Conservation (phyloP, 176 grass and related monocot species). For the Oryza brachyantha region DNA sequence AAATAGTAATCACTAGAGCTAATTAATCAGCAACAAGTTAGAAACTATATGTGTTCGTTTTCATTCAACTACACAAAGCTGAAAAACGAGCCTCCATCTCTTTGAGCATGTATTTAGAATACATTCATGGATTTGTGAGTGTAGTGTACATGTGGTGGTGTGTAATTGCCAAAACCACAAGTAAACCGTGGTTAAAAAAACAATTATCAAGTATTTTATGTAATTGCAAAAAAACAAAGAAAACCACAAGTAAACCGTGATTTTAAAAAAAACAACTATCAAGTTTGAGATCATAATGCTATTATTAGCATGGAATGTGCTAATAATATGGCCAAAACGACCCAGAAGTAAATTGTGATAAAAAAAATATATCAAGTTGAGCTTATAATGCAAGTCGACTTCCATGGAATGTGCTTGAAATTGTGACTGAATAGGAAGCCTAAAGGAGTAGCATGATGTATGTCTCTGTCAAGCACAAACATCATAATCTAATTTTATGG, state of each 20-base stretch:
- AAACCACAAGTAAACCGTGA: neutral
- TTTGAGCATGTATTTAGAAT: no score
- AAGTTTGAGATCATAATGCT: neutral
- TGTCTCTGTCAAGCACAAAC: constrained; percentile 33
- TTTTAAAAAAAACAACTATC: neutral
- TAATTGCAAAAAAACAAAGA: neutral
- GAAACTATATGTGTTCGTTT: neutral
- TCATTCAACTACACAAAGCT: neutral
- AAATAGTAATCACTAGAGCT: neutral
- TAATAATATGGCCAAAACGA: neutral
- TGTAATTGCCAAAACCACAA: no score
- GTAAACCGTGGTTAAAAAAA: no score
- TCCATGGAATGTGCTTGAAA: constrained; percentile 20
- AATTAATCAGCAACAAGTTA: neutral
- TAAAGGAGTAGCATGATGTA: constrained; percentile 24
- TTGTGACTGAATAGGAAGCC: constrained; percentile 12
- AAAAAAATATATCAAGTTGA: neutral
- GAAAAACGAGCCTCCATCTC: no score
- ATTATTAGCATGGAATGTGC: neutral
- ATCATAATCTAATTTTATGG: constrained; percentile 39
- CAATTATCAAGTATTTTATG: no score
- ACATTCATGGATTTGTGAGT: no score
- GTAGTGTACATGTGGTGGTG: no score
- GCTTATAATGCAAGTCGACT: neutral
- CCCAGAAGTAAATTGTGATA: neutral